phyloP scores from a whole-genome alignment of 2,329 filamentous ascomycete genomes.

The Diaporthe batatas region DNA sequence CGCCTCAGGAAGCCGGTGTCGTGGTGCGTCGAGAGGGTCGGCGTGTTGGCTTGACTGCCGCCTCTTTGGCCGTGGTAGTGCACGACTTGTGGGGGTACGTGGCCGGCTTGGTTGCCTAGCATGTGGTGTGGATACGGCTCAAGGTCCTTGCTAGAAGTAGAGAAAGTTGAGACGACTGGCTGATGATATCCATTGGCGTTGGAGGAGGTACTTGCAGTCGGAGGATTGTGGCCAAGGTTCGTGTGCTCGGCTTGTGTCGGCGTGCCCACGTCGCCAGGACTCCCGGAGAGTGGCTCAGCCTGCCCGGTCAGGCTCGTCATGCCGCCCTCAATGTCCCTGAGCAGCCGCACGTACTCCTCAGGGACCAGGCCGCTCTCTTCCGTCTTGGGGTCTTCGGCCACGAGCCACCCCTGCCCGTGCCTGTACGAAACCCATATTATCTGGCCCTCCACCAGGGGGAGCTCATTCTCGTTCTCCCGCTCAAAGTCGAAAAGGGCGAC shows the following conservation, averaged over 20 bases:
- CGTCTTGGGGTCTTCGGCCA: conserved; percentile 94
- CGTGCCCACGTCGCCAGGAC: conserved; percentile 69
- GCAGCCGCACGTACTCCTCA: conserved; percentile 93
- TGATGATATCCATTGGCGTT: conserved; percentile 75
- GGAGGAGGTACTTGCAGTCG: conserved; percentile 56
- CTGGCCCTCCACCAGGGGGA: conserved; percentile 92
- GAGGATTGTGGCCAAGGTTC: conserved; percentile 59
- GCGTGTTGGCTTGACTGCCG: conserved; percentile 76
- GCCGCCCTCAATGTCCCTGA: conserved; percentile 93
- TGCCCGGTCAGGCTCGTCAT: conserved; percentile 79
- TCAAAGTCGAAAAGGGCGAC: conserved; percentile 96
- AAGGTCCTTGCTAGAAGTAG: conserved; percentile 77
- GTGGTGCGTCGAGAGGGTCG: conserved; percentile 66
- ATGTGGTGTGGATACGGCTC: conserved; percentile 77
- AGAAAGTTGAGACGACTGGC: conserved; percentile 77
- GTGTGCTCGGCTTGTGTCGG: conserved; percentile 72
- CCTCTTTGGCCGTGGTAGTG: conserved; percentile 77
- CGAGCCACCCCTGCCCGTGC: conserved; percentile 96
- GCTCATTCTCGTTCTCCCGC: conserved; percentile 95
- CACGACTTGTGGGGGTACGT: conserved; percentile 74
- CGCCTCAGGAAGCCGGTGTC: conserved; percentile 62
- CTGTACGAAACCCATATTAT: conserved; percentile 97
- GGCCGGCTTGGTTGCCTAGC: conserved; percentile 72
- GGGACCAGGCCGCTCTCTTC: conserved; percentile 95
- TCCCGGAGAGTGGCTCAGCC: conserved; percentile 64